phyloP scores from a whole-genome alignment of 768 basidiomycete species.

The Floccularia luteovirens region DNA sequence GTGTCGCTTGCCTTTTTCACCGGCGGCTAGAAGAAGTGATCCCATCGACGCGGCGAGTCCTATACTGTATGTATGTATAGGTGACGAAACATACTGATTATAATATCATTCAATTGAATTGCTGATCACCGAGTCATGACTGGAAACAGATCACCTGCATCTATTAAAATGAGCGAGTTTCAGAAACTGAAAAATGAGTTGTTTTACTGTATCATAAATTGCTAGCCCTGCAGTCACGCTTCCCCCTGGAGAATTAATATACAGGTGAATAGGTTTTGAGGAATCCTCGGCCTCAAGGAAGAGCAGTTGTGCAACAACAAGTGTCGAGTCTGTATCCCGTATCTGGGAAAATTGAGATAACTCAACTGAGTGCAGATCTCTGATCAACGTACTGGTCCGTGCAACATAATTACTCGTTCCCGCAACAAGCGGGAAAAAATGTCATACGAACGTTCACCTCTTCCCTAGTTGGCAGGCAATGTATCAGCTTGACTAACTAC shows the following conservation, averaged over 20 bases:
- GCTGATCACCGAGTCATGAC: neutral
- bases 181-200: constrained; percentile 1
- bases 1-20: constrained; percentile 86
- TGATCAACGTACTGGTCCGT: constrained; percentile 68
- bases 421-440: constrained; percentile 91
- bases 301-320: constrained; percentile 86
- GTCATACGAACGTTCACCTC: constrained; percentile 89
- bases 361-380: neutral
- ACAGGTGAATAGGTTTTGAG: constrained; percentile 89
- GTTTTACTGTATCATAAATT: constrained; percentile 87
- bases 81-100: constrained; percentile 82
- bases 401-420: constrained; percentile 93
- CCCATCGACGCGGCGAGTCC: constrained; percentile 97
- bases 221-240: constrained; percentile 94
- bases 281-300: constrained; percentile 96
- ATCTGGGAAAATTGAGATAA: constrained; percentile 44
- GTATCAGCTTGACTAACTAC: no score
- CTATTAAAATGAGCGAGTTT: constrained; percentile 33
- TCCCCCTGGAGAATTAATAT: constrained; percentile 96
- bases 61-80: constrained; percentile 95
- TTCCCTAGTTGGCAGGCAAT: constrained; percentile 39
- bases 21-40: constrained; percentile 85
- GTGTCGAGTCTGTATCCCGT: constrained; percentile 80
- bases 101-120: constrained; percentile 4
- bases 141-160: constrained; percentile 57